Base-by-base conservation (phyloP, 805 yeast species). In the Candida chilensis region DNA sequence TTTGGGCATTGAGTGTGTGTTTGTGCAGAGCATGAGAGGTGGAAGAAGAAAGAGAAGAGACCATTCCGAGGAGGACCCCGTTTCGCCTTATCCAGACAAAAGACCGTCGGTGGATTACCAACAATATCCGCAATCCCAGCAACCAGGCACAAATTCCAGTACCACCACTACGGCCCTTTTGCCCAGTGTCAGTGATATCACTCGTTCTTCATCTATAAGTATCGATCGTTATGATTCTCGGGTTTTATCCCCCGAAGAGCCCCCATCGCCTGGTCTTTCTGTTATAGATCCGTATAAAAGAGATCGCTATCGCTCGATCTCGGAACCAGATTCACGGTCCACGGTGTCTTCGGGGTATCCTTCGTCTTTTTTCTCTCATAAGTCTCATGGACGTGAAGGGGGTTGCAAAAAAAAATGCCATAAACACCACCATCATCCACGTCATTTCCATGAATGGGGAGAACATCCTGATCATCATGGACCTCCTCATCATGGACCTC, bases 21-120 rank as follows among this genome's bases (percentile, higher is more conserved):
- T 71, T 48, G 76, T 74, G 11, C 69, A 67, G 31, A 62, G 73
- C 34, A 67, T 59, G 43, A 44, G 81, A 32, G 81, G 82, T 15
- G 82, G 81, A 3, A 50, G 75, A 27, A 53, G 79, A 21, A 48
- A 58, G 35, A 60, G 54, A 33, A 32, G 47, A 15, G 5, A 20
- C 3, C 16, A 20, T 24, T 10, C 19, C 32, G 19, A 15, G 27
- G 16, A 20, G 11, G 22, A 20, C 22, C n/a, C 22, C 22, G n/a
- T 20, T 10, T 20, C n/a, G n/a, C 11, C 10, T 20, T 19, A 19
- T 9, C 11, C 8, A 19, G 8, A 19, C 21, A 9, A 8, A 19
- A 9, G 21, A 19, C 21, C 8, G 21, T 20, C 29, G 19, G 9
- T 8, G 12, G 12, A 27, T 36, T 16, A 28, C 36, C 11, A 16